phyloP scores from a whole-genome alignment of 2,329 filamentous ascomycete species.

The Calonectria montana region DNA sequence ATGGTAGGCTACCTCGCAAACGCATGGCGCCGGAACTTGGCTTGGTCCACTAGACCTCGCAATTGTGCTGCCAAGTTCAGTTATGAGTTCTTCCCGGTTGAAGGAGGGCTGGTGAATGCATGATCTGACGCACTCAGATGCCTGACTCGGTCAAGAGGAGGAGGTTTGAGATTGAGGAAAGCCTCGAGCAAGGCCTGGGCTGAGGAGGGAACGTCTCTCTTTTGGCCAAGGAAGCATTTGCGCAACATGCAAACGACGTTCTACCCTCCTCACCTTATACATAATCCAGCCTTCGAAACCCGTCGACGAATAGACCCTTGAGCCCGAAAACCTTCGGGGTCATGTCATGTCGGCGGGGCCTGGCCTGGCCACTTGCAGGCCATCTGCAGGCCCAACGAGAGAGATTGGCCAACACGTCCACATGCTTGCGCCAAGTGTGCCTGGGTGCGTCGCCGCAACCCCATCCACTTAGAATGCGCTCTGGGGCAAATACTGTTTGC shows the following conservation, averaged over 20 bases:
- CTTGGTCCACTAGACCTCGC: neutral
- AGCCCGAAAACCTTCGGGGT: conserved; percentile 42
- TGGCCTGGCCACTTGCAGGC: neutral
- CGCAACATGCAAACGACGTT: neutral
- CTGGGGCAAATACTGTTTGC: neutral
- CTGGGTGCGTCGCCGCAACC: neutral
- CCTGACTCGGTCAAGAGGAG: neutral
- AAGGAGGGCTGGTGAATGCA: neutral
- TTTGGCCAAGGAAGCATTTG: neutral
- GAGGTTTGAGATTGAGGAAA: neutral
- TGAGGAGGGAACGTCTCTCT: neutral
- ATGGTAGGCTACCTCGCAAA: neutral
- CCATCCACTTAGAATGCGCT: neutral
- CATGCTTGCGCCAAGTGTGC: neutral
- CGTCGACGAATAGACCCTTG: conserved; percentile 19
- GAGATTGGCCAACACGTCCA: neutral
- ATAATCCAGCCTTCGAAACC: neutral
- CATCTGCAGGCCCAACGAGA: neutral
- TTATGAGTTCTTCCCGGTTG: neutral
- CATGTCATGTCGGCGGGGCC: conserved; percentile 37
- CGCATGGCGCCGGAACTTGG: neutral
- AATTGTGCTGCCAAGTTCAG: neutral
- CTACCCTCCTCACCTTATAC: conserved; percentile 31
- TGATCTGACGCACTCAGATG: neutral
- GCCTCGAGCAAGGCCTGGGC: neutral